A percentile compares a stretch with the other conserved stretches of the same genome.
These are phyloP conservation scores for Saccharomycopsis hybrid DNA, from an alignment of 1,139 yeast species.

Conservation along the genomic window DNA sequence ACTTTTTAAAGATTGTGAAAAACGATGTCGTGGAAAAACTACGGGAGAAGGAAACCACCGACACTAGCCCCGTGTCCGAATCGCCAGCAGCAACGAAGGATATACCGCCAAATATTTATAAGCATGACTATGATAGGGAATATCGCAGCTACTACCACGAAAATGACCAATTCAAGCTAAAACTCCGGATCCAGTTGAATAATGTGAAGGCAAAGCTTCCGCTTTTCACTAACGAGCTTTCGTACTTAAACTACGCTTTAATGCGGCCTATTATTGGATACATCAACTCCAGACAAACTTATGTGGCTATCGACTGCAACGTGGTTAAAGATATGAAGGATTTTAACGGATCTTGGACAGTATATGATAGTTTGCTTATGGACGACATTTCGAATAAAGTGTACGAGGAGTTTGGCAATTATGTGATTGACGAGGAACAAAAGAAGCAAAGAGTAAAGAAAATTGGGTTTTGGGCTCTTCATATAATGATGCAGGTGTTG, in stretches of 20 bases:
- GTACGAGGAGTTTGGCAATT: conserved; percentile 82
- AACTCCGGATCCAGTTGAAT: conserved; percentile 68
- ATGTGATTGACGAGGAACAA: conserved; percentile 82
- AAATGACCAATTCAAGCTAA: conserved; percentile 51
- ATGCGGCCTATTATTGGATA: conserved; percentile 94
- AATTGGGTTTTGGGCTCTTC: conserved; percentile 92
- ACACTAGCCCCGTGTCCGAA: conserved; percentile 30
- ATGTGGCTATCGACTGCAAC: conserved; percentile 80
- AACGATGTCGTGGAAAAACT: conserved; percentile 25
- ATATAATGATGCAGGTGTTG: conserved; percentile 71
- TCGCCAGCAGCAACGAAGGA: conserved; percentile 27
- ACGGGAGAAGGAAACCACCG: conserved; percentile 5
- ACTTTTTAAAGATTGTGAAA: conserved; percentile 22
- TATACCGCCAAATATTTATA: too few species aligned
- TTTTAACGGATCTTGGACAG: conserved; percentile 95
- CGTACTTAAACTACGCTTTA: conserved; percentile 84
- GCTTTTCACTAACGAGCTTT: conserved; percentile 71
- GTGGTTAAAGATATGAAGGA: conserved; percentile 75
- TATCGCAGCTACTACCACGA: conserved; percentile 15
- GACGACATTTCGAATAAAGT: conserved; percentile 87
- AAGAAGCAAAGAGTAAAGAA: conserved; percentile 66
- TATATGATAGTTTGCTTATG: conserved; percentile 86
- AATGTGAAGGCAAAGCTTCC: conserved; percentile 89
- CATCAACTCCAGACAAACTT: conserved; percentile 82
- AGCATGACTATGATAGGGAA: conserved; percentile 15